Evolutionary conservation across 1,284 basidiomycete genomes (phyloP), one percentile per base, ranked within the genome.

Genomic region (Stygiomarasmius scandens): DNA sequence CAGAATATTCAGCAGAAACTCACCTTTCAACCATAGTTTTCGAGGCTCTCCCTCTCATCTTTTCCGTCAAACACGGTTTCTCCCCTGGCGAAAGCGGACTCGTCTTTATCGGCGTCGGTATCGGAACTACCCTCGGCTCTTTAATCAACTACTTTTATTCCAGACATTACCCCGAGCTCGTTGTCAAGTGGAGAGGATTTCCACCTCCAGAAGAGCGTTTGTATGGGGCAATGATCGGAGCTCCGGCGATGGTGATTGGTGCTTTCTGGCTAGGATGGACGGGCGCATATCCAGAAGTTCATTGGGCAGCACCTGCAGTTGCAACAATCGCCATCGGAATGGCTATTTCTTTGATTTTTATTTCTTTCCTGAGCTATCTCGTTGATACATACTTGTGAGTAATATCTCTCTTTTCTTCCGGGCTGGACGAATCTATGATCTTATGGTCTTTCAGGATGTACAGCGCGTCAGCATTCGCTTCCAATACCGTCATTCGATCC

Each of bases 401-500:
- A 41, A 12, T 5, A 4, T 41, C 38, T 12, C 4, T 41, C 38
- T 32, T 41, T 12, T 41, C 38, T 16, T n/a, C 38, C 16, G 38
- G n/a, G 5, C 16, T 19, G 11, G 16, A 34, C 32, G 32, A 5
- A 16, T 9, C 29, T 32, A 32, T 32, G 12, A 5, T 41, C 16
- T 41, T 41, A n/a, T n/a, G n/a, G n/a, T n/a, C n/a, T 32, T 32
- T 12, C 68, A 71, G 84, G 38, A 78, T 80, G 75, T 90, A 84
- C 71, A 81, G 83, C 61, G 88, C 89, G 1, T 88, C 85, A 20
- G 90, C 89, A 1, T 82, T 91, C 44, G 85, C 89, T 0, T 87
- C 85, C 6, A 90, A 89, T 69, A 90, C 87, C 0, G 77, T 91
- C 61, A 70, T 85, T 44, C 84, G 89, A 50, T 87, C 84, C 0